phyloP scores from a whole-genome alignment of 805 yeast genomes.

The Myxozyma udenii region DNA sequence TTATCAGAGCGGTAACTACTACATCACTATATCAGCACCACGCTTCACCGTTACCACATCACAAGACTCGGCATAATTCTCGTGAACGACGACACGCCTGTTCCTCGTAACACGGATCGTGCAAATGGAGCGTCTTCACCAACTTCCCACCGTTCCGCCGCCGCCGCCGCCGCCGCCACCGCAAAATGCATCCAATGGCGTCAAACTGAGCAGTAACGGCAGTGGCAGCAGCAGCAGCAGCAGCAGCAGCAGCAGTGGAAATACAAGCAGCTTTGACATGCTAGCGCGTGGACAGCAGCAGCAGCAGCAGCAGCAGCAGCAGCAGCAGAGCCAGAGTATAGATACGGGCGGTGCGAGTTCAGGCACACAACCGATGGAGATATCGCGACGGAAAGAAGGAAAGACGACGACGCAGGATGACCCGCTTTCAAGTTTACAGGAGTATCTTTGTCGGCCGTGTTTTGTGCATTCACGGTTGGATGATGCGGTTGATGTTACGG shows the following conservation, averaged over 20 bases:
- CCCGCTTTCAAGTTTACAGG: slow-evolving; percentile 13
- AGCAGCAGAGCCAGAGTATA: not conserved
- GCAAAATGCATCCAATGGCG: not conserved
- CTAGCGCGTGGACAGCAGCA: not conserved
- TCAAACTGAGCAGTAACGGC: not conserved
- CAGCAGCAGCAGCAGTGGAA: not conserved
- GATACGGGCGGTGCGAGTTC: not conserved
- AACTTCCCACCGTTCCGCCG: not conserved
- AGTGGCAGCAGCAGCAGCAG: not conserved
- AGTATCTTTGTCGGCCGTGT: slow-evolving; percentile 23
- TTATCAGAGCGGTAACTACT: too few species aligned
- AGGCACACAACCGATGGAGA: not conserved
- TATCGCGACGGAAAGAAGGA: not conserved
- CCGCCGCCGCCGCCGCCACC: not conserved
- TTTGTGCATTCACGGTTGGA: slow-evolving; percentile 26
- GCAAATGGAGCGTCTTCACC: not conserved
- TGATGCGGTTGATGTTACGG: slow-evolving; percentile 26
- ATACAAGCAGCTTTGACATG: not conserved
- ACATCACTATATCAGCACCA: too few species aligned
- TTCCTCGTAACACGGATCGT: too few species aligned
- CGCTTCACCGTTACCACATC: too few species aligned
- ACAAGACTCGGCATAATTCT: too few species aligned
- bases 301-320: not conserved
- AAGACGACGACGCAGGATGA: not conserved
- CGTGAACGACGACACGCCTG: too few species aligned